Evolutionary conservation across 73 alveolate species (phyloP).

Genomic region (Effrenium voratum): DNA sequence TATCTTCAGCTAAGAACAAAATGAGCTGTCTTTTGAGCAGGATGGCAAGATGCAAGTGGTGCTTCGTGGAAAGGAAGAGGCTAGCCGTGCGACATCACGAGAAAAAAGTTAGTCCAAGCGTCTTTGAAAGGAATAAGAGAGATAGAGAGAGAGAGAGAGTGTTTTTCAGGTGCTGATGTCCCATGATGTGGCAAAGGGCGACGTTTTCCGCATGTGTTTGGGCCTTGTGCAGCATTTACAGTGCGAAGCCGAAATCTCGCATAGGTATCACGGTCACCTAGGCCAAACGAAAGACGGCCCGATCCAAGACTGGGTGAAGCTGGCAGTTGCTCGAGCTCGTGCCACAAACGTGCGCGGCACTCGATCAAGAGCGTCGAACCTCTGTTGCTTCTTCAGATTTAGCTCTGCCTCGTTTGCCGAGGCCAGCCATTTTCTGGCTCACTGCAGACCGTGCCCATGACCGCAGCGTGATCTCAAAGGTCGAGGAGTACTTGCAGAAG

Average conservation of each 20-base stretch:
- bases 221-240: background rate
- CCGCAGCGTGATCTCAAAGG: constrained; percentile 70
- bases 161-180: constrained; percentile 68
- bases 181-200: constrained; percentile 73
- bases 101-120: too few relatives aligned
- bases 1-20: too few relatives aligned
- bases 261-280: background rate
- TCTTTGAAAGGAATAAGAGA: too few relatives aligned
- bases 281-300: constrained; percentile 89
- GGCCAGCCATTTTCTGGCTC: constrained; percentile 89
- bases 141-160: too few relatives aligned
- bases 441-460: constrained; percentile 78
- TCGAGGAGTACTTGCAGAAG: constrained; percentile 35
- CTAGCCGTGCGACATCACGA: background rate
- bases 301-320: constrained; percentile 82
- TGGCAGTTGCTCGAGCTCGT: constrained; percentile 72
- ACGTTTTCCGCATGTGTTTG: constrained; percentile 77
- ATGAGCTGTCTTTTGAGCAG: background rate
- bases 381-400: background rate
- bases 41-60: constrained; percentile 73
- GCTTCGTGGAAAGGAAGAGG: constrained; percentile 42
- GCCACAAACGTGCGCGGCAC: constrained; percentile 26
- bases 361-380: background rate
- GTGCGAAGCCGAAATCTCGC: background rate
- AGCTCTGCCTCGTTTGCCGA: background rate